A percentile compares a stretch with the other conserved stretches of the same genome.
Evolutionary conservation across 345 rosid genomes (phyloP).

Genomic region (Arabidopsis arenosa): DNA sequence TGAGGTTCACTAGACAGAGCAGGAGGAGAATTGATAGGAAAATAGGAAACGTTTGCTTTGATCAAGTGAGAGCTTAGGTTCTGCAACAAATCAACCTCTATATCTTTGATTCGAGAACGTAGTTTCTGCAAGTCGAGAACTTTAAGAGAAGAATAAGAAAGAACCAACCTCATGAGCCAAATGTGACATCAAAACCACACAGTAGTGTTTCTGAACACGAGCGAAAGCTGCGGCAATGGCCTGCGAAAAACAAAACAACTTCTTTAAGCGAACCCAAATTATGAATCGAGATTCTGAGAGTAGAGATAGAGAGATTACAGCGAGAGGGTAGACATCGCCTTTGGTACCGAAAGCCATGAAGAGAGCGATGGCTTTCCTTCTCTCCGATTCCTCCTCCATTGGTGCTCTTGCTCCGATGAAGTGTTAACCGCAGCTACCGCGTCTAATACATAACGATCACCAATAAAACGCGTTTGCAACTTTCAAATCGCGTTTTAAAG

Average conservation of each 20-base stretch:
- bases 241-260: slow-evolving; percentile 43
- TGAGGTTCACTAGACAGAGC: slow-evolving; percentile 52
- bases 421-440: slow-evolving; percentile 16
- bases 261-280: not conserved
- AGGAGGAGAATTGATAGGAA: slow-evolving; percentile 72
- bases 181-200: slow-evolving; percentile 74
- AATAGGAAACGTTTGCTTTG: slow-evolving; percentile 48
- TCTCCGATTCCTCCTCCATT: slow-evolving; percentile 41
- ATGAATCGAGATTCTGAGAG: not conserved
- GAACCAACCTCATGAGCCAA: slow-evolving; percentile 69
- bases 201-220: slow-evolving; percentile 55
- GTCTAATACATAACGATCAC: slow-evolving; percentile 22
- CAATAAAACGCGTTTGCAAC: slow-evolving; percentile 10
- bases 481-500: slow-evolving; percentile 18
- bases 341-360: slow-evolving; percentile 91
- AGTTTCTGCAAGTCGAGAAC: slow-evolving; percentile 26
- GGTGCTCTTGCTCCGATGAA: slow-evolving; percentile 27
- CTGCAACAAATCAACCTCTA: slow-evolving; percentile 46
- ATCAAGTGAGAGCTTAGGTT: slow-evolving; percentile 59
- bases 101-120: not conserved
- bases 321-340: slow-evolving; percentile 83
- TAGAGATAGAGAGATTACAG: slow-evolving; percentile 52
- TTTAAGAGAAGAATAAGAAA: not conserved
- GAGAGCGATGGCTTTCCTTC: slow-evolving; percentile 58
- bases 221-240: slow-evolving; percentile 84